Conservation (phyloP, 768 basidiomycete species). For the Russula griseocarnosa region DNA sequence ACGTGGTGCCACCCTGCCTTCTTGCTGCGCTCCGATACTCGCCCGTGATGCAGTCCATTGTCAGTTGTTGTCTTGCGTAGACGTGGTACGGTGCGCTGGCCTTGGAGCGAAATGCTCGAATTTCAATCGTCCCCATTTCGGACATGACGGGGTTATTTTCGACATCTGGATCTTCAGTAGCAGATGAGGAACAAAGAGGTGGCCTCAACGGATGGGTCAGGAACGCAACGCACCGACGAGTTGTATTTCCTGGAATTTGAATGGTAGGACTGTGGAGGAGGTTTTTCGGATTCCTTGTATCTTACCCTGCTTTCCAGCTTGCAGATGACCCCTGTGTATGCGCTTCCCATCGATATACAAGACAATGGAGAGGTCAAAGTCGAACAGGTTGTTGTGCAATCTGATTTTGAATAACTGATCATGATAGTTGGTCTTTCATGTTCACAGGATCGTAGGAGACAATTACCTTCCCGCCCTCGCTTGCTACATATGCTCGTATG, state of each 20-base stretch:
- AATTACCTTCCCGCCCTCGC: conserved; percentile 20
- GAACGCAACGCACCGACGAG: conserved; percentile 20
- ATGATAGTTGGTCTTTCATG: neutral
- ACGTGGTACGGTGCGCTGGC: too few relatives aligned
- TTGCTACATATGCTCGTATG: conserved; percentile 9
- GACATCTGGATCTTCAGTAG: too few relatives aligned
- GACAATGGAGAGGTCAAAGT: neutral
- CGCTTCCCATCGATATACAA: conserved; percentile 13
- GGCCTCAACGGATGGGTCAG: neutral
- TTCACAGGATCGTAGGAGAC: neutral
- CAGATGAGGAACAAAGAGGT: neutral
- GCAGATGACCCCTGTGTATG: neutral
- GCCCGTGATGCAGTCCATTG: too few relatives aligned
- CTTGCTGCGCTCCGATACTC: too few relatives aligned
- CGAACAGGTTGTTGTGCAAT: neutral
- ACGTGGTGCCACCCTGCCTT: too few relatives aligned
- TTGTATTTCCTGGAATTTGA: conserved; percentile 18
- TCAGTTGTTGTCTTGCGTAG: too few relatives aligned
- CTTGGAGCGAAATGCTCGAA: too few relatives aligned
- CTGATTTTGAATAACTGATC: conserved; percentile 10
- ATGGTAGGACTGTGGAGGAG: neutral
- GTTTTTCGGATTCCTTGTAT: neutral
- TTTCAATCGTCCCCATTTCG: too few relatives aligned
- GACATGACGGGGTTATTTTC: too few relatives aligned
- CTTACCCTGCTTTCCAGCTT: neutral